Evolutionary conservation across 768 basidiomycete genomes (phyloP), one percentile per base, ranked within the genome.

Genomic region (Tricholomella constricta): DNA sequence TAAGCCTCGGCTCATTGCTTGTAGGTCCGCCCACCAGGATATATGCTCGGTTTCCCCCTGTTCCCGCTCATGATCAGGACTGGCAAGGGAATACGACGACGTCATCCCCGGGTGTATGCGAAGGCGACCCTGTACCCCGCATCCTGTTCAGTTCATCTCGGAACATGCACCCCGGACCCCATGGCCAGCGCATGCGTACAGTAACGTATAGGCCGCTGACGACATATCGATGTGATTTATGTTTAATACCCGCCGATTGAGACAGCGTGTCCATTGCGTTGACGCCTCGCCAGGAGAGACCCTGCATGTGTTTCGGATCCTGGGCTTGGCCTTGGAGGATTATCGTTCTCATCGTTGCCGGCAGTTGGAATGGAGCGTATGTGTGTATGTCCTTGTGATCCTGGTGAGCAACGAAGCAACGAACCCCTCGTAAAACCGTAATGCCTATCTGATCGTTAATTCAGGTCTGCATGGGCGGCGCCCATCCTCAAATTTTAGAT

Each of bases 291-390:
- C 19, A 46, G 45, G 31, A 29, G 25, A 17, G 49, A 43, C 49
- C 49, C 49, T 51, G 49, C 40, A 43, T n/a, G n/a, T 14, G 49
- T 38, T 27, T 51, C 49, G 49, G 49, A 51, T 51, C 49, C 49
- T 51, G 6, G n/a, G n/a, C n/a, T n/a, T n/a, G n/a, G n/a, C n/a
- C 34, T 2, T 26, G 4, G 9, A 20, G 4, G 15, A 49, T 6
- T 20, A 17, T 31, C 34, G 45, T 31, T 26, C 37, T 49, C 48
- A 38, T 20, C 26, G 27, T 40, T 22, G 14, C 29, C 32, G 49
- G 34, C 40, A 25, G 29, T 4, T 43, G 23, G 11, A 27, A 48
- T 15, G 35, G 34, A 36, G 6, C 20, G n/a, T n/a, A n/a, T n/a
- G n/a, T n/a, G n/a, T n/a, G 34, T 35, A 48, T 48, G 29, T 20